These are phyloP conservation scores for Zhuliangozyma parablackwelliae DNA, from an alignment of 1,139 yeast species.

Conservation along the genomic window DNA sequence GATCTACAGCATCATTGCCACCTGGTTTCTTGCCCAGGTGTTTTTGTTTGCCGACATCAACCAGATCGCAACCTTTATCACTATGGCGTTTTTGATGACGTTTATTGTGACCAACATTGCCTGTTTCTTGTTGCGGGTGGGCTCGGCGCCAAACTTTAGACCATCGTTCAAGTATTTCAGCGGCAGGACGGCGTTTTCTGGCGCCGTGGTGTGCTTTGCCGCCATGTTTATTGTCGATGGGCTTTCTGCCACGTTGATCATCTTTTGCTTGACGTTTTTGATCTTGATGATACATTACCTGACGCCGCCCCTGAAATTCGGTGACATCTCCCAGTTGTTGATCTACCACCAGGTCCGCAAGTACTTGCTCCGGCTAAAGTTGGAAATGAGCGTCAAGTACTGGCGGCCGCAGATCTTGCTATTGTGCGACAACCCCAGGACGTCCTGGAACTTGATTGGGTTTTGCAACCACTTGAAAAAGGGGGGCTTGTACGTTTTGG, in stretches of 20 bases:
- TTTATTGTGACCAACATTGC: constrained; percentile 91
- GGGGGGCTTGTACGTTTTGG: constrained; percentile 88
- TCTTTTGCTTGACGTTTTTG: constrained; percentile 58
- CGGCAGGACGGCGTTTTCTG: constrained; percentile 74
- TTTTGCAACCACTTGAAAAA: constrained; percentile 92
- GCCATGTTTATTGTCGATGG: constrained; percentile 97
- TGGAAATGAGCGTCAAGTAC: constrained; percentile 86
- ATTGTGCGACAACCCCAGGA: constrained; percentile 84
- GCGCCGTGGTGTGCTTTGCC: constrained; percentile 60
- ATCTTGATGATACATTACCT: constrained; percentile 79
- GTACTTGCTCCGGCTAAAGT: constrained; percentile 72
- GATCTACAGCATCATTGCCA: constrained; percentile 46
- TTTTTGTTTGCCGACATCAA: constrained; percentile 87
- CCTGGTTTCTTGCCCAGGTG: constrained; percentile 79
- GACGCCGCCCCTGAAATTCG: constrained; percentile 95
- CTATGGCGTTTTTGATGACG: constrained; percentile 96
- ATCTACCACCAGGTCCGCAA: constrained; percentile 95
- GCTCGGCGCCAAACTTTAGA: constrained; percentile 94
- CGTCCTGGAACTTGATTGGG: constrained; percentile 87
- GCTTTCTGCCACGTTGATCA: constrained; percentile 72
- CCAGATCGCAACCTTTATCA: constrained; percentile 88
- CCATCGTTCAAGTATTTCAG: constrained; percentile 90
- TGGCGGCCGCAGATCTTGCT: constrained; percentile 95
- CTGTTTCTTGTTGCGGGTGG: constrained; percentile 78
- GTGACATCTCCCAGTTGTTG: constrained; percentile 91